Evolutionary conservation across 345 rosid genomes (phyloP).

Genomic region (Aegle marmelos): DNA sequence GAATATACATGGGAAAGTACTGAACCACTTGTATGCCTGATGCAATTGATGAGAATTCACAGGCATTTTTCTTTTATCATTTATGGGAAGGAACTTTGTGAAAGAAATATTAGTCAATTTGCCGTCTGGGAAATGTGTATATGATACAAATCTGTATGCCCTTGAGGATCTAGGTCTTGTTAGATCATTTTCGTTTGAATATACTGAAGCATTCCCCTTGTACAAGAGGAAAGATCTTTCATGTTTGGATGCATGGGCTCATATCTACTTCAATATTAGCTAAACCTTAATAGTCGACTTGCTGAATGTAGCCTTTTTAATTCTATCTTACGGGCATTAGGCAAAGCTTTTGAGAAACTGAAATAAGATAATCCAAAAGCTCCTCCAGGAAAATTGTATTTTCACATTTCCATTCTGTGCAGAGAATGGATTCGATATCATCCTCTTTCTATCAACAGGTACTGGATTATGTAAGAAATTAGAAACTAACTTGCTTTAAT

Average conservation of each 20-base stretch:
- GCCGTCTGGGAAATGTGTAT: not conserved
- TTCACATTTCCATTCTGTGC: conserved; percentile 2
- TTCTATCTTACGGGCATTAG: not conserved
- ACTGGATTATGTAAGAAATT: not conserved
- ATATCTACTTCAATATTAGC: too few species aligned
- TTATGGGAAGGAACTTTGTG: not conserved
- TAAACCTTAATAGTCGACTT: too few species aligned
- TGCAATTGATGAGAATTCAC: not conserved
- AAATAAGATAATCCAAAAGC: not conserved
- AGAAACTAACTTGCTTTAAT: conserved; percentile 10
- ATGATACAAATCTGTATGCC: not conserved
- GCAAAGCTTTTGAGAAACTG: not conserved
- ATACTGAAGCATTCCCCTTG: not conserved
- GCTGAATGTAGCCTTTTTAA: too few species aligned
- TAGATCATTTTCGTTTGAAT: not conserved
- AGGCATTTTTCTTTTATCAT: not conserved
- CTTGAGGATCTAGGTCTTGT: not conserved
- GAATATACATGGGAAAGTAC: not conserved
- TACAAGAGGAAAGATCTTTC: too few species aligned
- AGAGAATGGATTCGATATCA: not conserved
- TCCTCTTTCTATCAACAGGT: not conserved
- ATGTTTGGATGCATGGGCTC: too few species aligned
- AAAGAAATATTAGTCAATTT: not conserved
- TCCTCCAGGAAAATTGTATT: not conserved
- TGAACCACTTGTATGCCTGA: not conserved